A percentile compares a stretch with the other conserved stretches of the same genome.
phyloP scores from a whole-genome alignment of 2,329 filamentous ascomycete genomes.

The Curvularia sp. region DNA sequence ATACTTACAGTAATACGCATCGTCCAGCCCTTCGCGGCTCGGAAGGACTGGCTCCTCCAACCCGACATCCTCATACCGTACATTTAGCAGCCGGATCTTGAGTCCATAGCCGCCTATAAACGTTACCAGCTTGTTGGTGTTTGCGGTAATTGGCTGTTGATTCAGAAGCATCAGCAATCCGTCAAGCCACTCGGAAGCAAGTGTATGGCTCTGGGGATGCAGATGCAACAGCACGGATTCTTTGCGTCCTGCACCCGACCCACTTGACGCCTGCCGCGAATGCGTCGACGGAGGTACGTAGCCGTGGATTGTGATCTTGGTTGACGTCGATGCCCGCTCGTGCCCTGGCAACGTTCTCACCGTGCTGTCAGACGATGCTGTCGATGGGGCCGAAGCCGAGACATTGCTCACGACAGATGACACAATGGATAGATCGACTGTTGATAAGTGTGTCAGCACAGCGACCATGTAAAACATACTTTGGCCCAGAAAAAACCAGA shows the following conservation, averaged over 20 bases:
- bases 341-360: conserved; percentile 51
- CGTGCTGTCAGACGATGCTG: conserved; percentile 57
- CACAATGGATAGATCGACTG: conserved; percentile 82
- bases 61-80: conserved; percentile 80
- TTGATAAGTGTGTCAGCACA: conserved; percentile 37
- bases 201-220: conserved; percentile 77
- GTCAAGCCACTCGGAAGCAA: conserved; percentile 96
- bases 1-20: conserved; percentile 88
- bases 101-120: conserved; percentile 89
- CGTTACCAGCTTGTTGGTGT: conserved; percentile 88
- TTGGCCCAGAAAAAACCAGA: conserved; percentile 10
- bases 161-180: conserved; percentile 93
- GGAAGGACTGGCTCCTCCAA: conserved; percentile 77
- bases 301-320: conserved; percentile 92
- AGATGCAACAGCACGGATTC: conserved; percentile 84
- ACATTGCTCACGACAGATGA: conserved; percentile 96
- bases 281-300: conserved; percentile 57
- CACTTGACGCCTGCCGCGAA: conserved; percentile 40
- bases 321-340: conserved; percentile 59
- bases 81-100: conserved; percentile 90
- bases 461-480: conserved; percentile 26
- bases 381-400: conserved; percentile 66
- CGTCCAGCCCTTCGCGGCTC: conserved; percentile 82
- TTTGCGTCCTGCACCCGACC: conserved; percentile 51
- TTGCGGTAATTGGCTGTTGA: conserved; percentile 94